Evolutionary conservation across 1,139 yeast species (phyloP), one percentile per base, ranked within the genome.

Genomic region (Candida sp.): DNA sequence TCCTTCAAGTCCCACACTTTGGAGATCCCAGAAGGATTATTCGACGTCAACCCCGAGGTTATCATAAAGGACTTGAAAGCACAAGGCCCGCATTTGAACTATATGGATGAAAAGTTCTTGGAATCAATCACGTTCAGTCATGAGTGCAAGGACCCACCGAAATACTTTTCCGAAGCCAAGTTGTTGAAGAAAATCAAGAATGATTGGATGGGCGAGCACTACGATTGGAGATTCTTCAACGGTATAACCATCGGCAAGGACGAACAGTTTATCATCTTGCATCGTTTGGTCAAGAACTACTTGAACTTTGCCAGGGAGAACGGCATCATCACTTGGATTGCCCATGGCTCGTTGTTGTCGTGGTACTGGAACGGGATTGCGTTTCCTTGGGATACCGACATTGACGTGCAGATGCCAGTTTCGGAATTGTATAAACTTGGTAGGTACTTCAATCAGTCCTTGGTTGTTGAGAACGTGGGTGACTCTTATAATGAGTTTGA

Each of bases 351-450:
- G 2, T 63, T 81, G 42, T 63, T 81, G 39, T 66, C 78, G 37
- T 72, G 77, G 77, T 69, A 77, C 62, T 81, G 85, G 84, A 74
- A 79, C 58, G 84, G 83, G 1, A 57, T 75, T 40, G 68, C 77
- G 1, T 81, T 81, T 56, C 85, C 84, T 2, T 81, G 84, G 84
- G 85, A 80, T 63, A 67, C 69, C 50, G 85, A 81, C 62, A 73
- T 80, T 49, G 85, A 81, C 62, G 84, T 81, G 8, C 85, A 81
- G 59, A 76, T 81, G 75, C 84, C 86, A 6, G 68, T 74, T 42
- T 70, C 69, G 52, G 77, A 75, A 48, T 67, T 81, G 49, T 81
- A 77, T 55, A 65, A 61, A 46, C 67, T 80, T 48, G 66, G 80
- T 17, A 59, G 68, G 46, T 51, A 61, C 9, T 80, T 65, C 59